A percentile compares a stretch with the other conserved stretches of the same genome.
Evolutionary conservation across 148 eudicot species (phyloP).

Genomic region (Dysphania ambrosioides): DNA sequence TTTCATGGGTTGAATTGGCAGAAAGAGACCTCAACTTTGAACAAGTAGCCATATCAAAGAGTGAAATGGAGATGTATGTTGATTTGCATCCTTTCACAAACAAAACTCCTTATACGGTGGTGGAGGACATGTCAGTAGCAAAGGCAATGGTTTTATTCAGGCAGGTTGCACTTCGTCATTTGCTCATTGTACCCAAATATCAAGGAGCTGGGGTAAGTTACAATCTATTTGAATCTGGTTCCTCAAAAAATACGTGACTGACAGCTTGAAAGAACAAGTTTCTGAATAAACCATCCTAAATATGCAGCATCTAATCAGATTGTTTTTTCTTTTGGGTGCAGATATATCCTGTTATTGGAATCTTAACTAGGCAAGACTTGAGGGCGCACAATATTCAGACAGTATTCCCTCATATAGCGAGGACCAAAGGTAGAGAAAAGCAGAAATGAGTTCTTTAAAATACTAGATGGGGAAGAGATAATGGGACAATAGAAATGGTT

Average conservation of each 20-base stretch:
- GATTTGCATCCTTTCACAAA: constrained; percentile 78
- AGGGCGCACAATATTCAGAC: constrained; percentile 68
- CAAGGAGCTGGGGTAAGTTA: constrained; percentile 68
- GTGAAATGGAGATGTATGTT: constrained; percentile 73
- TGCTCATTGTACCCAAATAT: constrained; percentile 75
- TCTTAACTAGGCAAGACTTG: constrained; percentile 91
- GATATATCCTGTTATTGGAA: constrained; percentile 71
- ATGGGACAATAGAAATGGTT: neutral
- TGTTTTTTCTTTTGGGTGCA: constrained; percentile 32
- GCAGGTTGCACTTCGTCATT: constrained; percentile 72
- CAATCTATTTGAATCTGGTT: neutral
- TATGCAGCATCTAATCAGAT: constrained; percentile 29
- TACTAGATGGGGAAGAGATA: neutral
- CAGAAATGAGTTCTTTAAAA: constrained; percentile 30
- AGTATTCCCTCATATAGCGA: constrained; percentile 67
- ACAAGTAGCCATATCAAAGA: constrained; percentile 49
- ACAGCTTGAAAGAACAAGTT: neutral
- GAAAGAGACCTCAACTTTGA: constrained; percentile 53
- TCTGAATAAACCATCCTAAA: neutral
- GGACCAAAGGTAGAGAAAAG: constrained; percentile 50
- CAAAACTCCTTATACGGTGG: constrained; percentile 71
- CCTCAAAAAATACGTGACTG: neutral
- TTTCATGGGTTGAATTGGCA: constrained; percentile 52
- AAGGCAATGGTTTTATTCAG: constrained; percentile 87
- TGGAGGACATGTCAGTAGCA: constrained; percentile 77